Base-by-base conservation (phyloP, 2,329 filamentous ascomycete species). In the Fusarium lyarnte region DNA sequence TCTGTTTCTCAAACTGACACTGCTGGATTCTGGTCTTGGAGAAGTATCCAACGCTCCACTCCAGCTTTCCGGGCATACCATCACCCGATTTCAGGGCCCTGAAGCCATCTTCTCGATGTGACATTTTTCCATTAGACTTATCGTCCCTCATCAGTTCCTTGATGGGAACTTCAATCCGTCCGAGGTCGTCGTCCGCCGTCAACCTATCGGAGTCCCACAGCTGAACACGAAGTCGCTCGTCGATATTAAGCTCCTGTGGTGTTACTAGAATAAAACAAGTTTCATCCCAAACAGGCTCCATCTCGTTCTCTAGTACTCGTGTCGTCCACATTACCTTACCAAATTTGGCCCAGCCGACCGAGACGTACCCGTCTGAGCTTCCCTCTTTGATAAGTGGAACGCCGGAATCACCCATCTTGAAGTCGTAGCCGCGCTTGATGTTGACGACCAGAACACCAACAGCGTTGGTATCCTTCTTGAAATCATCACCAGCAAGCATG, bases 291-390 rank as follows among this genome's bases (percentile, higher is more conserved):
- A 83, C 84, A 0, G 92, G 92, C 35, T 92, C 84, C 84, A 93
- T 91, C 51, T 93, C 90, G 2, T 86, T 85, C 42, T 86, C 80
- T 27, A 94, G 85, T 45, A 94, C 87, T 53, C 92, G 87, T 0
- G 92, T 94, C 57, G 81, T 81, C 79, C 79, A 58, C 86, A 91
- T 77, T 83, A 91, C 64, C 91, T 84, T 53, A 89, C 92, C 91
- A 77, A 94, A 94, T 77, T 94, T 94, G 27, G 91, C 91, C 91
- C 92, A 94, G 3, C 89, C 91, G 12, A 93, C 89, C 3, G 90
- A 90, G 21, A 93, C 87, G 71, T 94, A 94, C 0, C 90, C 85
- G 79, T 94, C 92, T 14, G 91, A 89, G 10, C 89, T 88, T 13
- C 90, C 91, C 31, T 82, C 79, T 58, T 88, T 85, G 63, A 90